phyloP scores from a whole-genome alignment of 495 filamentous ascomycete species.

The Annulohypoxylon stygium region DNA sequence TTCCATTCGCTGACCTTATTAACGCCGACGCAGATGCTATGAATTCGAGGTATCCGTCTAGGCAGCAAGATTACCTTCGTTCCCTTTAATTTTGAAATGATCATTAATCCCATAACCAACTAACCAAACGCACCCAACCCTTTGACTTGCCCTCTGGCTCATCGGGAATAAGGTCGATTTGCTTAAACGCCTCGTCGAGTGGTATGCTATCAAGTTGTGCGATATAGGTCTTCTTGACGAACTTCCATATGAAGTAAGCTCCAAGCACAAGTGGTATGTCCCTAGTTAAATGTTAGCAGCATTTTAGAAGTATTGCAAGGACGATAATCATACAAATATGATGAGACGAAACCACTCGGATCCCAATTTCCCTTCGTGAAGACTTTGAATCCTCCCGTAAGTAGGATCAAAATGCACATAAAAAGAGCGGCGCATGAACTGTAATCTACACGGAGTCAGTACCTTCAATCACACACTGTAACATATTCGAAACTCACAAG shows the following conservation, averaged over 20 bases:
- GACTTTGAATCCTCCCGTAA: constrained; percentile 62
- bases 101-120: constrained; percentile 60
- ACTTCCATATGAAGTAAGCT: constrained; percentile 69
- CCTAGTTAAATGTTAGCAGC: constrained; percentile 46
- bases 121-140: constrained; percentile 48
- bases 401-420: constrained; percentile 61
- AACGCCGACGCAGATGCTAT: background rate
- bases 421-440: constrained; percentile 56
- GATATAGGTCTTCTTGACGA: constrained; percentile 66
- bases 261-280: constrained; percentile 67
- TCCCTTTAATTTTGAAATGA: background rate
- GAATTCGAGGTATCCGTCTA: background rate
- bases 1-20: background rate
- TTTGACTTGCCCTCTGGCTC: constrained; percentile 48
- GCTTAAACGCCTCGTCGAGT: constrained; percentile 56
- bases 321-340: constrained; percentile 59
- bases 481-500: constrained; percentile 39
- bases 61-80: background rate
- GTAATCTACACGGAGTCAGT: constrained; percentile 48
- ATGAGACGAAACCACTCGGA: constrained; percentile 60
- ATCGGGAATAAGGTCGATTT: constrained; percentile 52
- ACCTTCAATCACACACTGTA: background rate
- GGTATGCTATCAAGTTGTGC: constrained; percentile 65
- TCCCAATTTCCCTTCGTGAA: constrained; percentile 65
- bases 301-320: background rate